Evolutionary conservation across 768 basidiomycete species (phyloP), one percentile per base, ranked within the genome.

Genomic region (Tylopilus sp.): DNA sequence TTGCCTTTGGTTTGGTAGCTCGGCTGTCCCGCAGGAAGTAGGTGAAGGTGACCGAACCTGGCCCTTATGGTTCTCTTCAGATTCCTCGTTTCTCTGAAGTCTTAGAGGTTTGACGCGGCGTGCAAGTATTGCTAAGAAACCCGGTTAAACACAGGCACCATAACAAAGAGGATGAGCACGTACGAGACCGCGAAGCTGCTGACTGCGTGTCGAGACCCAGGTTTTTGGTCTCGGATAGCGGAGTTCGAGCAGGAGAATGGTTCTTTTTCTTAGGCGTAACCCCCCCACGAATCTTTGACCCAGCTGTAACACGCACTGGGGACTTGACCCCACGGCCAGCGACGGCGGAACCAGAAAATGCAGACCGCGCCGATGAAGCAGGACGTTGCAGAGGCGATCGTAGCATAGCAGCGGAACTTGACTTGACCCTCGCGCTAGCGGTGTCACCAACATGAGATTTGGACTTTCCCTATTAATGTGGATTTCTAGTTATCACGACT

Each of bases 201-300:
- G 36, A 28, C 24, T 50, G 60, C 26, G 58, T 51, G 50, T 33
- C 44, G 7, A 56, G 48, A 24, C 46, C 57, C 21, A 49, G 9
- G 36, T 68, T 69, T 43, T 51, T 56, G 8, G 54, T 58, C 44
- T 69, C 67, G 1, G 57, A 57, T n/a, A 71, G 49, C 4, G 67
- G 69, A 16, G 31, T 49, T 48, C 65, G 62, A 6, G 33, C 45
- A 1, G 51, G 58, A 48, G 65, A 56, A 45, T 54, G 54, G 12
- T 42, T 28, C 28, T 71, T 68, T 55, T 64, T 64, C 47, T 61
- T 63, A 8, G 64, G 55, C 14, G 63, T 57, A 41, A 63, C 50
- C 6, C 60, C 50, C 19, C 53, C 58, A 28, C 59, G 63, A 50
- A 57, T 53, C 52, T 55, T 67, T 17, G 67, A 53, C 12, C 43